Base-by-base conservation (phyloP, 768 basidiomycete species). In the Gyrodon lividus region DNA sequence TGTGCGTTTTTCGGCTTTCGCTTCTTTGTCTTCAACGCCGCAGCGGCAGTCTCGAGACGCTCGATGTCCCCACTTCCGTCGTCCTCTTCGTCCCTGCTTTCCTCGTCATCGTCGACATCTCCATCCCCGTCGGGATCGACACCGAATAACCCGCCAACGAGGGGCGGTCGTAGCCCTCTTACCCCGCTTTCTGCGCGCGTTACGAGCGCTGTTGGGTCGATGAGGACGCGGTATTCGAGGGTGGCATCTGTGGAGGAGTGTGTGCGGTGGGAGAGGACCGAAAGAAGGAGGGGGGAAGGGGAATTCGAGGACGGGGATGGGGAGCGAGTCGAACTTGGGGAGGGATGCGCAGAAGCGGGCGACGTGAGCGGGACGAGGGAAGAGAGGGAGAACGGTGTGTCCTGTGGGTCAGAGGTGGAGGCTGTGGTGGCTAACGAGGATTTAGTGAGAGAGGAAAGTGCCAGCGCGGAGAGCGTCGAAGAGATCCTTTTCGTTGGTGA, bases 181-280 rank as follows among this genome's bases (percentile, higher is more conserved):
- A 95, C 77, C 0, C 88, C 89, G 0, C 75, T 77, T 57, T 83
- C 84, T 12, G 84, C 79, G 0, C 89, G 72, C 4, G 70, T 72
- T 5, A 89, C 87, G 19, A 93, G 77, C 41, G 78, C 75, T 5
- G 75, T 74, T 0, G 89, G 92, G 6, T 81, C 77, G 46, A 92
- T 74, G 59, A 92, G 86, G 12, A 95, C 71, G 1, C 92, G 86
- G 58, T 92, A 93, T 66, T 96, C 92, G 37, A 84, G 73, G 1
- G 83, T 71, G 7, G 74, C 70, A 58, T 91, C 89, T 0, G 89
- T 90, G 10, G 80, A 89, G 0, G 77, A 74, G 58, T 93, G 92
- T 5, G 68, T 73, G 9, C 92, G 78, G 5, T 75, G 67, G 1
- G 81, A 79, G 56, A 86, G 81, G 17, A 94, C 84, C 60, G 83